These are phyloP conservation scores for Phyllostachys edulis DNA, from an alignment of 176 grass and related monocot species.

Conservation along the genomic window DNA sequence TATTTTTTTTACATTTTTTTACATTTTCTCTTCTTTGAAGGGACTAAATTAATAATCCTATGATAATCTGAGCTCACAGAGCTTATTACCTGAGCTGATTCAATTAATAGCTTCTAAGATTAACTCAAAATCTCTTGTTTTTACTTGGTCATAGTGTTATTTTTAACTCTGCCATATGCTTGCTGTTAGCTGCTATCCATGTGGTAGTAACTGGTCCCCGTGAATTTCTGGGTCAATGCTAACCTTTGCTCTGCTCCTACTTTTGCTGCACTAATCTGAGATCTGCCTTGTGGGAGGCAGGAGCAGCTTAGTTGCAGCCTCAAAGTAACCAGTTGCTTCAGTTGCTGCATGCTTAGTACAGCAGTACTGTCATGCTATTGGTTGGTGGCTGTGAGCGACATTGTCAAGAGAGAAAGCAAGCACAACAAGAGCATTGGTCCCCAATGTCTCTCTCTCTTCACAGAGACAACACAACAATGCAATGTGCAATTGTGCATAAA, in stretches of 20 bases:
- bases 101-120: slow-evolving; percentile 33
- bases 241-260: slow-evolving; percentile 54
- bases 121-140: slow-evolving; percentile 23
- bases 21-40: slow-evolving; percentile 5
- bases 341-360: slow-evolving; percentile 41
- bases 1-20: neutral
- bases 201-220: slow-evolving; percentile 31
- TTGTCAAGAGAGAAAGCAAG: slow-evolving; percentile 19
- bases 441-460: neutral
- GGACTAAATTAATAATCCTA: slow-evolving; percentile 32
- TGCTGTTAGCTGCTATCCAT: neutral
- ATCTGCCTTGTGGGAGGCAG: slow-evolving; percentile 35
- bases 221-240: slow-evolving; percentile 50
- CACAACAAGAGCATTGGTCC: slow-evolving; percentile 19
- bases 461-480: neutral
- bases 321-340: slow-evolving; percentile 45
- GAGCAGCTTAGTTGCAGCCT: slow-evolving; percentile 12
- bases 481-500: neutral
- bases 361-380: slow-evolving; percentile 34
- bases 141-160: slow-evolving; percentile 40
- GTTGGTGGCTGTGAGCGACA: slow-evolving; percentile 38
- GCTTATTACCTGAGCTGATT: neutral
- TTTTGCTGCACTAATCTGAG: slow-evolving; percentile 47
- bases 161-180: slow-evolving; percentile 35
- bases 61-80: slow-evolving; percentile 26